Evolutionary conservation across 2,329 filamentous ascomycete genomes (phyloP).

Genomic region (Penicillium sp.): DNA sequence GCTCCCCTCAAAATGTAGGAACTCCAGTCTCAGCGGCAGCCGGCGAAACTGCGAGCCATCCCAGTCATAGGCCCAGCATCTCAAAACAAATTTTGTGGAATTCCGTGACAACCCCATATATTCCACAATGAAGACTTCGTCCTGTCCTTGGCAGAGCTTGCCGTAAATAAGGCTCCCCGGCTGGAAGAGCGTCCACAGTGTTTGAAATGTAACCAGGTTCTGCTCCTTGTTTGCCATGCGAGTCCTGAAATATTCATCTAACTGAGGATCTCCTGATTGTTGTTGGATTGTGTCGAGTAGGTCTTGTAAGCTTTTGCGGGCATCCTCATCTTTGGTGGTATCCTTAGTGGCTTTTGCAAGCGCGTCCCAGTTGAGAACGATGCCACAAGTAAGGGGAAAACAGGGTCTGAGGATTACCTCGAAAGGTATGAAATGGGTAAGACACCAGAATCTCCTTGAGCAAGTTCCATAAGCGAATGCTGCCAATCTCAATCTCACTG

Average conservation of each 20-base stretch:
- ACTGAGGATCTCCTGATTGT: neutral
- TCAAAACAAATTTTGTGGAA: neutral
- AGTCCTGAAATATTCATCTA: neutral
- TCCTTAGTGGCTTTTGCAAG: neutral
- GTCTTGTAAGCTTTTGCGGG: neutral
- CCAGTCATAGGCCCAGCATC: neutral
- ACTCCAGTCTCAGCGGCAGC: neutral
- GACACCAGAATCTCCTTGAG: neutral
- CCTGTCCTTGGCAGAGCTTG: neutral
- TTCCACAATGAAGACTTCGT: neutral
- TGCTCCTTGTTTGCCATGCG: neutral
- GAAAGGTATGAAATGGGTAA: neutral
- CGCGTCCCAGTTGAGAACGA: neutral
- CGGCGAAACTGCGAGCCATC: neutral
- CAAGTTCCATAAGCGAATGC: neutral
- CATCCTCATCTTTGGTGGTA: neutral
- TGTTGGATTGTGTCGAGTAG: neutral
- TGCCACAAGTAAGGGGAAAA: neutral
- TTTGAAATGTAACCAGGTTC: neutral
- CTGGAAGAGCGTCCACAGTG: neutral
- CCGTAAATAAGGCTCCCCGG: neutral
- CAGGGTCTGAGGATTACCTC: neutral
- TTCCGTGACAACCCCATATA: neutral
- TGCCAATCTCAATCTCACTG: neutral
- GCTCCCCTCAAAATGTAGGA: neutral